Base-by-base conservation (phyloP, 2,329 filamentous ascomycete species). In the Neospermospora avenae region DNA sequence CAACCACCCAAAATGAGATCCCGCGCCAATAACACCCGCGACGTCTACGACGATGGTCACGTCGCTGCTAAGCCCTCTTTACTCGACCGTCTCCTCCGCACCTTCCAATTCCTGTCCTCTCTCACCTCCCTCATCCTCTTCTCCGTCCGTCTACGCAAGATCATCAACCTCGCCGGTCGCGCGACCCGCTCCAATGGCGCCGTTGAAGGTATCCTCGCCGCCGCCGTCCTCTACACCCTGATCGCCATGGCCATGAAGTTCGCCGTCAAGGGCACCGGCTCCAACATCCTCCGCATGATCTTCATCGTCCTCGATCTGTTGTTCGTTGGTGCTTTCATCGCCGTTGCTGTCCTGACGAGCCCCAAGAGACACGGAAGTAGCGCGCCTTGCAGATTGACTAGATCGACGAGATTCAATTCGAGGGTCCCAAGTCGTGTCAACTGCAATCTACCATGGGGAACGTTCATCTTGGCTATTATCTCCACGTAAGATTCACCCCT, bases 131-230 rank as follows among this genome's bases (percentile, higher is more conserved):
- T 80, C 25, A 74, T 74, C 44, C 62, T 78, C 63, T 79, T 79
- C 72, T 75, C 74, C n/a, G 62, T 65, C 4, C 75, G 76, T 25
- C 28, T 78, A 10, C 71, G 70, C 68, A 77, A 76, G 42, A 73
- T 78, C 55, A 73, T 75, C 61, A 73, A 72, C 22, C 72, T 77
- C 31, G 68, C 71, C 61, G 73, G 70, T 65, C 69, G 55, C 31
- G 68, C 72, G 65, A 74, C 62, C n/a, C 68, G 69, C 20, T 70
- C 74, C 39, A 75, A 73, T 46, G 72, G 74, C 24, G 74, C 77
- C 18, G 77, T 79, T 39, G 76, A 78, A 64, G 76, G 76, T 56
- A 78, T 78, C 49, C 73, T 79, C 22, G 74, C 76, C 10, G 77
- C 77, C 4, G 77, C 77, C 4, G 73, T 77, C 13, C 63, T 75